These are phyloP conservation scores for Leishmania amazonensis DNA, from an alignment of 208 protist genomes.

Conservation along the genomic window DNA sequence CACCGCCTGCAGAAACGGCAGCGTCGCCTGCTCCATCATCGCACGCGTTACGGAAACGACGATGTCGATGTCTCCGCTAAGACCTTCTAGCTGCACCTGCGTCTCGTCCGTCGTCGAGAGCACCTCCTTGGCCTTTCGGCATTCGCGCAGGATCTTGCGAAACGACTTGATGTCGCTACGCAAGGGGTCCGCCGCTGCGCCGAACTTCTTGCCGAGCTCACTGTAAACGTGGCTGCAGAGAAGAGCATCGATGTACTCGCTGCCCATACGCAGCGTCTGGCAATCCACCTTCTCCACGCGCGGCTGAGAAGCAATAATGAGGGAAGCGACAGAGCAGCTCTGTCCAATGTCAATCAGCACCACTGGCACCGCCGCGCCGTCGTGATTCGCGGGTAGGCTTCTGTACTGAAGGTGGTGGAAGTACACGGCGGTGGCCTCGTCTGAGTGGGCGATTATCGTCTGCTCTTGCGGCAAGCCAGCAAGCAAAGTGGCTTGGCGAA, in stretches of 20 bases:
- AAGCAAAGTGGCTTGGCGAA: conserved; percentile 53
- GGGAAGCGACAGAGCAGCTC: conserved; percentile 40
- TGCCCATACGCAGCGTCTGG: conserved; percentile 50
- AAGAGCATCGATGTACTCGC: conserved; percentile 53
- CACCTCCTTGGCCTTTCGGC: conserved; percentile 75
- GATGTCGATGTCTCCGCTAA: conserved; percentile 55
- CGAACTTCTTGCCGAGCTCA: conserved; percentile 46
- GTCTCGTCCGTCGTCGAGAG: conserved; percentile 65
- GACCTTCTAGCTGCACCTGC: conserved; percentile 53
- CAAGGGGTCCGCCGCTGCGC: conserved; percentile 18
- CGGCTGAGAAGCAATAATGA: conserved; percentile 36
- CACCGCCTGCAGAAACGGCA: conserved; percentile 36
- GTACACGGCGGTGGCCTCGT: conserved; percentile 61
- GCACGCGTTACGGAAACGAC: conserved; percentile 39
- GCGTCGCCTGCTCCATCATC: conserved; percentile 34
- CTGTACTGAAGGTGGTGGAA: conserved; percentile 70
- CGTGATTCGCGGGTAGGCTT: conserved; percentile 29
- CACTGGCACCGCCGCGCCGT: conserved; percentile 33
- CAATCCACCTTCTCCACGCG: conserved; percentile 40
- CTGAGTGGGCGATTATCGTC: conserved; percentile 44
- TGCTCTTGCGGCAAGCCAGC: conserved; percentile 55
- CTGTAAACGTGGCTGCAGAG: conserved; percentile 54
- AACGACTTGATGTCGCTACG: conserved; percentile 53
- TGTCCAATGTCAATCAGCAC: conserved; percentile 69
- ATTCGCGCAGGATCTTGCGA: conserved; percentile 62